A percentile compares a stretch with the other conserved stretches of the same genome.
Evolutionary conservation across 176 grass and related monocot species (phyloP).

Genomic region (Oryza meyeriana): DNA sequence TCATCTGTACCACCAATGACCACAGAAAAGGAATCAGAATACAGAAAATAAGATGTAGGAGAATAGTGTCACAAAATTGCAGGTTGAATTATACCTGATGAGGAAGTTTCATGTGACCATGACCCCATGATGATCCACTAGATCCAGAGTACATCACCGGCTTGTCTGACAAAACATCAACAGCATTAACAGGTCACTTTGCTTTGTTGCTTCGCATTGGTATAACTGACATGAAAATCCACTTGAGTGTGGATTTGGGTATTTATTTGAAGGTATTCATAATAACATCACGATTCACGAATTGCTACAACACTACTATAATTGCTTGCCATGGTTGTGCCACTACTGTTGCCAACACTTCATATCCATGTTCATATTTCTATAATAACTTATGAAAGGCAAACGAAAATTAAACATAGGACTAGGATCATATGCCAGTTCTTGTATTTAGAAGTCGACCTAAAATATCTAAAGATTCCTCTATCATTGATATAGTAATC

Average conservation of each 20-base stretch:
- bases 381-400: neutral
- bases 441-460: slow-evolving; percentile 5
- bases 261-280: neutral
- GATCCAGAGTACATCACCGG: slow-evolving; percentile 54
- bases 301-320: neutral
- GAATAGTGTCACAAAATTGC: neutral
- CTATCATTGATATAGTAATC: neutral
- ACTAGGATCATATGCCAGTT: neutral
- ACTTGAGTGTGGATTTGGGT: neutral
- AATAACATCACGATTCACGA: neutral
- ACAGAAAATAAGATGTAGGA: neutral
- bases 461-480: neutral
- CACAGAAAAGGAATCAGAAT: neutral
- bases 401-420: neutral
- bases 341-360: neutral
- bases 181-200: neutral
- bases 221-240: slow-evolving; percentile 3
- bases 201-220: slow-evolving; percentile 8
- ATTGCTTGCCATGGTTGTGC: neutral
- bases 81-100: slow-evolving; percentile 42
- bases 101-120: slow-evolving; percentile 41
- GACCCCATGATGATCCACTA: slow-evolving; percentile 40
- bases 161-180: slow-evolving; percentile 39
- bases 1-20: slow-evolving; percentile 39
- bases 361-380: neutral